Evolutionary conservation across 192 early-diverging fungal genomes (phyloP).

Genomic region (Ambispora gerdemannii): DNA sequence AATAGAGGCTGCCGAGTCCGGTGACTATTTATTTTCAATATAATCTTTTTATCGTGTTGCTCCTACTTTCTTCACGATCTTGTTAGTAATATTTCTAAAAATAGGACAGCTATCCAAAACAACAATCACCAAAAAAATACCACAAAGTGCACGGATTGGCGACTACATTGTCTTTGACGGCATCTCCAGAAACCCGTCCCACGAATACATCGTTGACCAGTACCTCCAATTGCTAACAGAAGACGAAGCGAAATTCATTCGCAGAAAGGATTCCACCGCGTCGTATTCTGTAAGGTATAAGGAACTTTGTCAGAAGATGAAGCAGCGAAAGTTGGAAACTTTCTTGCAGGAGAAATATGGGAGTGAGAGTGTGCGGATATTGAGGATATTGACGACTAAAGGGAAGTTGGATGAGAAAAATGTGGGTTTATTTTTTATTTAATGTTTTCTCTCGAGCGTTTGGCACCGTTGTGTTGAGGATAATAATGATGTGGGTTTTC

Average conservation of each 20-base stretch:
- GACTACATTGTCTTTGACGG: slow-evolving; percentile 9
- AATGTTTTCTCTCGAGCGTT: too few species aligned
- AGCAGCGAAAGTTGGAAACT: slow-evolving; percentile 51
- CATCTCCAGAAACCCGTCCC: slow-evolving; percentile 25
- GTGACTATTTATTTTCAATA: slow-evolving; percentile 22
- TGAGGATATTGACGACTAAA: slow-evolving; percentile 66
- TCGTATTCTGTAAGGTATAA: slow-evolving; percentile 58
- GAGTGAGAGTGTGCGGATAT: slow-evolving; percentile 54
- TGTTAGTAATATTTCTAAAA: too few species aligned
- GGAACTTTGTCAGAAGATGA: slow-evolving; percentile 51
- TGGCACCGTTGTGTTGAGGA: too few species aligned
- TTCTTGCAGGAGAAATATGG: slow-evolving; percentile 62
- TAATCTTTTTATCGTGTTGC: not conserved
- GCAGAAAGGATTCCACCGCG: slow-evolving; percentile 55
- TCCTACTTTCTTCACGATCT: not conserved
- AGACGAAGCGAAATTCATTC: slow-evolving; percentile 53
- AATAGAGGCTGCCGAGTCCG: slow-evolving; percentile 47
- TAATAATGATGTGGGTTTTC: not conserved
- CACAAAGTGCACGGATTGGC: not conserved
- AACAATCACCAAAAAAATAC: slow-evolving; percentile 30
- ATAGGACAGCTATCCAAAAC: not conserved
- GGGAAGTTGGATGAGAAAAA: slow-evolving; percentile 74
- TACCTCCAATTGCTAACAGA: slow-evolving; percentile 59
- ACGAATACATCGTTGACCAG: slow-evolving; percentile 47
- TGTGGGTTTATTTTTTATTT: slow-evolving; percentile 23